Evolutionary conservation across 116 monocot species (phyloP).

Genomic region (Iris pallida): DNA sequence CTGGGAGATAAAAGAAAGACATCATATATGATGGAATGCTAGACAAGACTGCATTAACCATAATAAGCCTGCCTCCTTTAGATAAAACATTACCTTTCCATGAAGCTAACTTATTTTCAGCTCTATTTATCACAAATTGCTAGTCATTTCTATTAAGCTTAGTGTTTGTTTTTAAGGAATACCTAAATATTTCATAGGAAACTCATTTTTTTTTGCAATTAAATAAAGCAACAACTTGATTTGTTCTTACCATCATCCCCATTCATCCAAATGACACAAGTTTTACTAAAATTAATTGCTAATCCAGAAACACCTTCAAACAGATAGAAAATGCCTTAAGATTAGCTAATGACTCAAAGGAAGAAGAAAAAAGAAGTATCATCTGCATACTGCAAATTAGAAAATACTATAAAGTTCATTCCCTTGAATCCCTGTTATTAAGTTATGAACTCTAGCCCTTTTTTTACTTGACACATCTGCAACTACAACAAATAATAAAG

Average conservation of each 20-base stretch:
- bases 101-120: not conserved
- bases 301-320: too few relatives aligned
- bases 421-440: too few relatives aligned
- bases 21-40: not conserved
- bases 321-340: too few relatives aligned
- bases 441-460: too few relatives aligned
- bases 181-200: not conserved
- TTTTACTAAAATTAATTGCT: not conserved
- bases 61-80: not conserved
- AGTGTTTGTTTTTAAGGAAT: not conserved
- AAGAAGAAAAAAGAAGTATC: too few relatives aligned
- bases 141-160: not conserved
- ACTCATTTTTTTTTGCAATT: not conserved
- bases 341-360: too few relatives aligned
- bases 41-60: not conserved
- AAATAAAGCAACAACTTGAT: not conserved
- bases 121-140: not conserved
- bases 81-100: not conserved
- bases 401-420: too few relatives aligned
- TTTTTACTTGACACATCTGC: not conserved
- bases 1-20: not conserved
- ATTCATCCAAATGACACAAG: not conserved
- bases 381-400: too few relatives aligned
- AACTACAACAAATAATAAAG: not conserved
- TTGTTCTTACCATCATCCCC: not conserved